These are phyloP conservation scores for Sherardia arvensis DNA, from an alignment of 257 asterid genomes.

Conservation along the genomic window DNA sequence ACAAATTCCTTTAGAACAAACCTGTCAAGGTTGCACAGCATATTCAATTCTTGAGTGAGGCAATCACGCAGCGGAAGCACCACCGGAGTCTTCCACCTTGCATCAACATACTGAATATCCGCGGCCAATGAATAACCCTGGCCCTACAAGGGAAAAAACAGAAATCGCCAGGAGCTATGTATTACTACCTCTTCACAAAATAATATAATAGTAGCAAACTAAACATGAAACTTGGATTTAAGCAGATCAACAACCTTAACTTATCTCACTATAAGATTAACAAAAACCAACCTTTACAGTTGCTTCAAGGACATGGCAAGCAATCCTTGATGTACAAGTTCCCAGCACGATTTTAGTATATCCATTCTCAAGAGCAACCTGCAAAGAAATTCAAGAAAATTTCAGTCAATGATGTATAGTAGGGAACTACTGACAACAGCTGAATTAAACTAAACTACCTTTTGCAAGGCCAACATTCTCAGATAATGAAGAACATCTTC, in stretches of 20 bases:
- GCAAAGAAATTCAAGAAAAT: slow-evolving; percentile 16
- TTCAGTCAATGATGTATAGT: slow-evolving; percentile 1
- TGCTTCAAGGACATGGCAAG: slow-evolving; percentile 92
- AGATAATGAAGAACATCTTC: slow-evolving; percentile 59
- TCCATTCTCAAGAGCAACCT: slow-evolving; percentile 78
- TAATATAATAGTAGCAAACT: neutral
- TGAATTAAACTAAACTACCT: slow-evolving; percentile 33
- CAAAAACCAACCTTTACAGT: slow-evolving; percentile 64
- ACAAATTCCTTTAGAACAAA: slow-evolving; percentile 18
- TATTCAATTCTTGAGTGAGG: slow-evolving; percentile 56
- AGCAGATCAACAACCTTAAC: neutral
- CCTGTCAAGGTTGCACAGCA: slow-evolving; percentile 83
- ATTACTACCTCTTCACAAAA: neutral
- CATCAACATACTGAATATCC: slow-evolving; percentile 85
- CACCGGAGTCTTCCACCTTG: slow-evolving; percentile 76
- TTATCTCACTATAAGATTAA: neutral
- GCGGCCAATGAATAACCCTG: slow-evolving; percentile 87
- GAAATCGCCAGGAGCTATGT: neutral
- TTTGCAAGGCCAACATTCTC: slow-evolving; percentile 57
- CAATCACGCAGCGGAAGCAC: slow-evolving; percentile 93
- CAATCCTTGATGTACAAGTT: slow-evolving; percentile 72
- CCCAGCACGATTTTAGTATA: slow-evolving; percentile 70
- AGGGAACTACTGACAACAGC: slow-evolving; percentile 10
- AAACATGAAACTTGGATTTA: neutral
- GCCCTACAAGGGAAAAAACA: slow-evolving; percentile 43